Conservation (phyloP, 805 yeast species). For the Wickerhamomyces hampshirensis region DNA sequence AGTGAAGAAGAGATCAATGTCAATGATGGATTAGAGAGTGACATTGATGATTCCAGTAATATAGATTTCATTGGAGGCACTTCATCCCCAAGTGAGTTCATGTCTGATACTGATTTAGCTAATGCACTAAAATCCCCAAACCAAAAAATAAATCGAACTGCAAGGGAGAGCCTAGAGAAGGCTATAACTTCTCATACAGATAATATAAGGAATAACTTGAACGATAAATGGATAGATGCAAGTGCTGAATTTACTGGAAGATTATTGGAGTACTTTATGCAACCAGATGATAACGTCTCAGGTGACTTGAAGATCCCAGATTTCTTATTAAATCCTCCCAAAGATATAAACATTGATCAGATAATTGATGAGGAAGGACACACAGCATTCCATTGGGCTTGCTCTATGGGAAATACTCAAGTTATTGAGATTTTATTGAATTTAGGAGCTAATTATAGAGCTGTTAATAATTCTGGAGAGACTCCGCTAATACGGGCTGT, state of each 20-base stretch:
- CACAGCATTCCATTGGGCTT: conserved; percentile 95
- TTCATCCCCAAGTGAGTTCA: conserved; percentile 50
- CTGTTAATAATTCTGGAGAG: conserved; percentile 67
- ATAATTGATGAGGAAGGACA: conserved; percentile 93
- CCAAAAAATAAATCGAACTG: conserved; percentile 13
- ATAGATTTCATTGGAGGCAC: conserved; percentile 19
- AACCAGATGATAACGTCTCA: conserved; percentile 45
- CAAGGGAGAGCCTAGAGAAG: conserved; percentile 22
- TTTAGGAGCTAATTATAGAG: conserved; percentile 67
- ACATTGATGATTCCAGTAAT: conserved; percentile 15
- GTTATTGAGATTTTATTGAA: conserved; percentile 72
- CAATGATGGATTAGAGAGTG: conserved; percentile 21
- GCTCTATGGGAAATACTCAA: conserved; percentile 83
- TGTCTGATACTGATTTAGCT: conserved; percentile 48
- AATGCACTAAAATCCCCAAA: conserved; percentile 33
- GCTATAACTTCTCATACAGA: conserved; percentile 17
- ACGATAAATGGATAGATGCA: conserved; percentile 25
- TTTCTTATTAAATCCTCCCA: conserved; percentile 58
- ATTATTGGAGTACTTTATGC: conserved; percentile 48
- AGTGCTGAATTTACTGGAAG: conserved; percentile 40
- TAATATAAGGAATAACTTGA: conserved; percentile 6
- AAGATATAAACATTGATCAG: conserved; percentile 63
- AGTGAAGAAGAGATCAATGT: conserved; percentile 15
- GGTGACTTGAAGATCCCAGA: conserved; percentile 48
- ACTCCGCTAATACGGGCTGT: conserved; percentile 85